Conservation (phyloP, 345 rosid species). For the Syzygium aqueum region DNA sequence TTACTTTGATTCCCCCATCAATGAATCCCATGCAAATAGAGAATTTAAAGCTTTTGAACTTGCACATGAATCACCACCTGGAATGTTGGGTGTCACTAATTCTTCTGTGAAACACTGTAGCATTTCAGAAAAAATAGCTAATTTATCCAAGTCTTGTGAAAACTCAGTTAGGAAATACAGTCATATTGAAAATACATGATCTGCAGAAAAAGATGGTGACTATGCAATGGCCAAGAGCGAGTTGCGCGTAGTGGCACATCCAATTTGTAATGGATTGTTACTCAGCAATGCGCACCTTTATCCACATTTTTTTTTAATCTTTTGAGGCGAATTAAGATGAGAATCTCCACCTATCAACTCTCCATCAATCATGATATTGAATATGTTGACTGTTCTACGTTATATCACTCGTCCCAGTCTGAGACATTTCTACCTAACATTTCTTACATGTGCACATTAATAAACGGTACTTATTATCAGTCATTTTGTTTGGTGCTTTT, state of each 20-base stretch:
- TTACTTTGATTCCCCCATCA: background rate
- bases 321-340: background rate
- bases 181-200: background rate
- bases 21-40: background rate
- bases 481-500: too few species aligned
- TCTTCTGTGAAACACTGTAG: background rate
- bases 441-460: background rate
- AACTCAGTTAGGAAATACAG: background rate
- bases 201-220: background rate
- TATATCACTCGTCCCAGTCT: background rate
- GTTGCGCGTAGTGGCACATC: background rate
- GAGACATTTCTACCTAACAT: background rate
- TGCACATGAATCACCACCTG: background rate
- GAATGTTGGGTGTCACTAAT: background rate
- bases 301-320: background rate
- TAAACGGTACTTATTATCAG: background rate
- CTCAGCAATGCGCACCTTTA: background rate
- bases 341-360: background rate
- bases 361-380: background rate
- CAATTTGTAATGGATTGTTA: background rate
- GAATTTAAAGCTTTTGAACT: background rate
- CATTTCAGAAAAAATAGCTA: background rate
- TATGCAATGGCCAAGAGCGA: background rate
- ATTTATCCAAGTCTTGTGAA: background rate
- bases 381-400: background rate